These are phyloP conservation scores for Irpex sp. DNA, from an alignment of 1,284 basidiomycete genomes.

Conservation along the genomic window DNA sequence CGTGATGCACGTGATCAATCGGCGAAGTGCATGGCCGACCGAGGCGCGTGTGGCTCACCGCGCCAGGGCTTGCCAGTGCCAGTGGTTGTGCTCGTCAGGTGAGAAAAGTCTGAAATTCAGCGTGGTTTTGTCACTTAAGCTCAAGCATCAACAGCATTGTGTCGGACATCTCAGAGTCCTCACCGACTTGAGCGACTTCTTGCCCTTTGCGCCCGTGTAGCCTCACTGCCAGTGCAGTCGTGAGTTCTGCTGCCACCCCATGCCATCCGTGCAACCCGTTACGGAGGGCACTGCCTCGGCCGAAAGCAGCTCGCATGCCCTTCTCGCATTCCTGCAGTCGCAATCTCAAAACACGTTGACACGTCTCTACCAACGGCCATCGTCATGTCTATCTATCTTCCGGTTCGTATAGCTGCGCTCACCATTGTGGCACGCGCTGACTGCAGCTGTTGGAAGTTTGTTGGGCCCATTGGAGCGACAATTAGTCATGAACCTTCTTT, in stretches of 20 bases:
- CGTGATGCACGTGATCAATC: background rate
- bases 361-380: constrained; percentile 85
- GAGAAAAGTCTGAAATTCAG: background rate
- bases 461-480: constrained; percentile 87
- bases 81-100: background rate
- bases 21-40: background rate
- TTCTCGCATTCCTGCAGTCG: constrained; percentile 82
- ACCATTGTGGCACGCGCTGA: constrained; percentile 12
- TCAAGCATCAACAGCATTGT: constrained; percentile 6
- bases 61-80: too few relatives aligned
- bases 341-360: constrained; percentile 84
- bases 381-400: constrained; percentile 92
- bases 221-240: background rate
- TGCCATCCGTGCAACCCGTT: constrained; percentile 12
- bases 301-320: constrained; percentile 44
- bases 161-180: background rate
- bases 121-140: constrained; percentile 13
- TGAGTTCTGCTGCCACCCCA: background rate
- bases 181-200: background rate
- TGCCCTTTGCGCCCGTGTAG: background rate
- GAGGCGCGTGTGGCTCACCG: background rate
- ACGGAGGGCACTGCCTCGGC: constrained; percentile 10
- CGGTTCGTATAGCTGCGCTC: constrained; percentile 47
- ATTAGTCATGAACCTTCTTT: constrained; percentile 88
- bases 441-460: constrained; percentile 47